Conservation (phyloP, 495 filamentous ascomycete species). For the Neurospora africana region DNA sequence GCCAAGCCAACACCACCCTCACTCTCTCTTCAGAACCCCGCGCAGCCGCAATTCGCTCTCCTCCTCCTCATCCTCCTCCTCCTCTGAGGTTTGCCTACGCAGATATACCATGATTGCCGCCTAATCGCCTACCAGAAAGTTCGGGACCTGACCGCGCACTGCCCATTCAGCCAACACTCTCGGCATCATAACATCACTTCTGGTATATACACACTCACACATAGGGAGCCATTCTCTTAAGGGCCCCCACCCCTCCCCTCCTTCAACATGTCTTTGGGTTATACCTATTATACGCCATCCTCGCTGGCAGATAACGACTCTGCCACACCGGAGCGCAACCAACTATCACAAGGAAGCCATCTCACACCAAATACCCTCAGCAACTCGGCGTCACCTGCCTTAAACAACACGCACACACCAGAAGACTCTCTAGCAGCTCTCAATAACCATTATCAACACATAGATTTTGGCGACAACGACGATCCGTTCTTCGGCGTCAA, state of each 20-base stretch:
- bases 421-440: conserved; percentile 30
- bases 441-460: conserved; percentile 24
- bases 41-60: conserved; percentile 8
- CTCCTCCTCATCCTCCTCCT: neutral
- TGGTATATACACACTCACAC: conserved; percentile 12
- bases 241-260: conserved; percentile 2
- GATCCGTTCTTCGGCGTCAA: conserved; percentile 33
- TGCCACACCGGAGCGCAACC: conserved; percentile 11
- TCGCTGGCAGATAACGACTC: conserved; percentile 14
- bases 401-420: conserved; percentile 29
- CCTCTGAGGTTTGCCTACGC: neutral
- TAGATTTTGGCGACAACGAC: conserved; percentile 30
- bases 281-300: conserved; percentile 18
- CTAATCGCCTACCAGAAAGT: conserved; percentile 4
- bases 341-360: conserved; percentile 29
- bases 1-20: neutral
- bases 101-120: conserved; percentile 14
- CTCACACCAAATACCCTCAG: conserved; percentile 27
- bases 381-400: conserved; percentile 29
- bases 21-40: conserved; percentile 1
- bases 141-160: conserved; percentile 8
- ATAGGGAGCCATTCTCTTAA: neutral
- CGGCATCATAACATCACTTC: neutral
- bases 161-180: conserved; percentile 2
- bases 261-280: conserved; percentile 24